These are phyloP conservation scores for Aegilops longissima DNA, from an alignment of 176 grass and related monocot genomes.

Conservation along the genomic window DNA sequence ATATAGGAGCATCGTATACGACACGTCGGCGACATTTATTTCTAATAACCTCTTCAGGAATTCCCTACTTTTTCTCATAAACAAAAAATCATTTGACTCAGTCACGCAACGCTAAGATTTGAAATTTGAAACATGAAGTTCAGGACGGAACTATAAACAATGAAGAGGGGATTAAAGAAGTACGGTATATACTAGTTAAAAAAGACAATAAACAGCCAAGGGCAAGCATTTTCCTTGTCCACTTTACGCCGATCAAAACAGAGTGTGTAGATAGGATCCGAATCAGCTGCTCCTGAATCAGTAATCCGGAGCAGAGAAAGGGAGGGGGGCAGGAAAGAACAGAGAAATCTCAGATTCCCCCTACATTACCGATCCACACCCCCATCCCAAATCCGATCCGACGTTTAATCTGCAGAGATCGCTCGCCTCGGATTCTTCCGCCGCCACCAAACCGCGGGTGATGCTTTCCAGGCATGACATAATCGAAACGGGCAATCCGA, in stretches of 20 bases:
- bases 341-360: slow-evolving; percentile 19
- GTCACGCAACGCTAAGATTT: background rate
- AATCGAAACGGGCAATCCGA: background rate
- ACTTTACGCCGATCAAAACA: slow-evolving; percentile 15
- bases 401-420: background rate
- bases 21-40: slow-evolving; percentile 13
- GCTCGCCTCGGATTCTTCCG: background rate
- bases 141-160: background rate
- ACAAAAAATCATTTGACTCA: background rate
- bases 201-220: background rate
- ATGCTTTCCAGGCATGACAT: background rate
- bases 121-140: background rate
- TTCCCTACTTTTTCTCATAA: background rate
- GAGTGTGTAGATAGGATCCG: background rate
- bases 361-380: slow-evolving; percentile 21
- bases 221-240: background rate
- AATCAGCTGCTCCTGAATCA: slow-evolving; percentile 29
- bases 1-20: background rate
- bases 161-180: background rate
- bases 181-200: background rate
- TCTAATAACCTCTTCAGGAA: background rate
- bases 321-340: background rate
- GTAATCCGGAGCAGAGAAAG: background rate
- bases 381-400: slow-evolving; percentile 37
- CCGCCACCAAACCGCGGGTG: background rate